Evolutionary conservation across 2,329 filamentous ascomycete species (phyloP), one percentile per base, ranked within the genome.

Genomic region (Thelonectria olida): DNA sequence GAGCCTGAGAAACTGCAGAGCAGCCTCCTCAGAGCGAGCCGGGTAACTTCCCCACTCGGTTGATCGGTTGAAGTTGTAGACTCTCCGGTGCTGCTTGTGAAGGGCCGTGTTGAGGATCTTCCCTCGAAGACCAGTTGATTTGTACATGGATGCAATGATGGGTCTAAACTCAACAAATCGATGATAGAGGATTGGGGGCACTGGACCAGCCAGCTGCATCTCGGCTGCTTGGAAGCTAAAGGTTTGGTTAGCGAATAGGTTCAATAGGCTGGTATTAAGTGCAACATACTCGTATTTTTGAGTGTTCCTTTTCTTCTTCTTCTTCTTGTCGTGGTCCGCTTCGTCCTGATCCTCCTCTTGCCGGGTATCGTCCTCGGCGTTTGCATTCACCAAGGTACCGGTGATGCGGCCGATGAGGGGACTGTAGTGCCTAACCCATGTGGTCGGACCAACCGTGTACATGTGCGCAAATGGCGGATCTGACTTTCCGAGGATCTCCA

Each of bases 111-210:
- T 93, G 19, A 97, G 81, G 45, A 97, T 84, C 64, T 88, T 89
- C 17, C 95, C 95, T 49, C 91, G 86, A 4, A 97, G 71, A 53
- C 93, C 94, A 25, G 87, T 86, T 9, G 88, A 87, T 1, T 89
- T 90, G 78, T 97, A 98, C 89, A 97, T 96, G 65, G 89, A 87
- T 51, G 92, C 92, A 55, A 98, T 91, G 72, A 97, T 92, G 23
- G 94, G 93, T 58, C 89, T 91, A 78, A 97, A 97, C 75, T 97
- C 94, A 58, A 97, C 94, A 73, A 91, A 98, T 67, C 93, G 91
- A 75, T 97, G 94, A 75, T 97, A 97, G 31, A 98, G 82, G 63
- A 88, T 82, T 2, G 87, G 81, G 0, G 95, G 94, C 0, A 96
- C 90, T 0, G 95, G 95, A 0, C 95, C 95, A 45, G 86, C 83